Base-by-base conservation (phyloP, 2,329 filamentous ascomycete genomes). In the Anthostomella pinea region DNA sequence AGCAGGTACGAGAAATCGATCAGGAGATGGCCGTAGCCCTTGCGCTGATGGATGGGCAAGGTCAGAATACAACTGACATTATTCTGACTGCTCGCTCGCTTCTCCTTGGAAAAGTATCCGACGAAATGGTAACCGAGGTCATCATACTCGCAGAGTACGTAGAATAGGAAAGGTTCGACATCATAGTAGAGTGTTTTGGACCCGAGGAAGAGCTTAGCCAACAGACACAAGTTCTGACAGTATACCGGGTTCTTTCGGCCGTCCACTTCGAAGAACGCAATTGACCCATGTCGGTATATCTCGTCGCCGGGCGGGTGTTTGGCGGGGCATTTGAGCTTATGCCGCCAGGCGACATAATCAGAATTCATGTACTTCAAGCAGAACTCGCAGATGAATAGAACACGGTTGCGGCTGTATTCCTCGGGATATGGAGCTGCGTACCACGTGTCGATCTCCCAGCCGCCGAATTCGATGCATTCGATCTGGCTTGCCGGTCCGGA, bases 291-390 rank as follows among this genome's bases (percentile, higher is more conserved):
- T 1, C 93, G 85, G 59, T 98, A 98, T 32, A 98, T 97, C 60
- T 98, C 93, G 56, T 98, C 93, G 16, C 93, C 93, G 0, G 94
- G 94, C 3, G 93, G 94, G 57, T 97, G 90, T 62, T 97, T 97
- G 22, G 89, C 89, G 5, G 88, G 86, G 53, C 93, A 98, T 68
- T 98, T 98, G 53, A 89, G 77, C 68, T 97, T 97, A 65, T 98
- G 93, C 35, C 93, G 80, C 88, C 91, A 97, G 10, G 93, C 91
- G 18, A 98, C 93, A 55, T 95, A 97, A 60, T 96, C 91, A 13
- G 93, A 97, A 63, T 94, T 95, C 89, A 98, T 96, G 68, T 98
- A 98, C 66, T 97, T 98, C 42, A 98, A 73, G 60, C 93, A 98
- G 63, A 97, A 98, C 63, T 98, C 94, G 72, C 93, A 98, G 46